Evolutionary conservation across 129 eudicot genomes (phyloP), one percentile per base, ranked within the genome.

Genomic region (Sambucus nigra): DNA sequence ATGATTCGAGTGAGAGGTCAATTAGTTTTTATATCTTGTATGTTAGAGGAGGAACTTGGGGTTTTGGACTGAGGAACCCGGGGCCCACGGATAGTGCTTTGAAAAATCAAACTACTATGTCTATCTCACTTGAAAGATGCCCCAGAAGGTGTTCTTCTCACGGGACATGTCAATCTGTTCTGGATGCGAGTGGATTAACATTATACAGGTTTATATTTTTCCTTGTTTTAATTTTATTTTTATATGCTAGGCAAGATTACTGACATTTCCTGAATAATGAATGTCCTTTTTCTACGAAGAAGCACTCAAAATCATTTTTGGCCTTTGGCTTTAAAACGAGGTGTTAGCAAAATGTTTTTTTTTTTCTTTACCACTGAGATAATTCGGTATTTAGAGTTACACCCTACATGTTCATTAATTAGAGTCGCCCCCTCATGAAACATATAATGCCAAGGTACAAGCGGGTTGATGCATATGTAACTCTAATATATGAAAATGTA

Each of bases 121-220:
- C 94, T 23, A 74, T 91, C 63, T 86, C 99, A 13, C 64, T 91
- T 20, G 99, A 91, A 72, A 79, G 99, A 71, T 91, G 99, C 35
- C 95, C 99, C 5, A 62, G 61, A 52, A 80, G 76, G 53, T 91
- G 99, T 68, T 86, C 91, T 26, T 83, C 84, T 61, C 99, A 82
- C 68, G 99, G 99, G 13, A 13, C 87, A n/a, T 91, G 99, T 68
- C 77, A 71, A 66, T 60, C 76, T 66, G 60, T 42, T 53, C 63
- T 91, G 61, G 99, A 91, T 55, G 57, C 77, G 66, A 91, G 86
- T 66, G 95, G 99, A n/a, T 80, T 86, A 41, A 59, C 80, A 23
- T 46, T 91, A 25, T 91, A 82, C 79, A 91, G 98, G 98, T 91
- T 53, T 22, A 29, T 25, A 28, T 42, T n/a, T 28, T 44, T 13